Base-by-base conservation (phyloP, 345 rosid genomes). In the Clarkia xantiana region DNA sequence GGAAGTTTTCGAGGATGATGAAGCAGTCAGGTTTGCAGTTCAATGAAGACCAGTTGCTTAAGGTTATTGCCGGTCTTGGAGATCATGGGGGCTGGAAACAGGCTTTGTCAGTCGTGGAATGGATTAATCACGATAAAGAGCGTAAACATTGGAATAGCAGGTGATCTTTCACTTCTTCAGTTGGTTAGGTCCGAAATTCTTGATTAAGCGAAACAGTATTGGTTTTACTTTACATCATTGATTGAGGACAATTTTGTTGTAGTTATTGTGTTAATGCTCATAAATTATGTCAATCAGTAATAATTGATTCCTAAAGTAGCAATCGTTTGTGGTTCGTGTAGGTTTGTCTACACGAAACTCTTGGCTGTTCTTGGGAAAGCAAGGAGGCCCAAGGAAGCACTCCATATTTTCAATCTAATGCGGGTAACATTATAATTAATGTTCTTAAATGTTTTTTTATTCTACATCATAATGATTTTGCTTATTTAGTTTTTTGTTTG, bases 291-390 rank as follows among this genome's bases (percentile, higher is more conserved):
- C 3, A 6, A 23, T 23, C 29, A 23, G 29, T 23, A 2, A 23
- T n/a, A 29, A 29, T 7, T 29, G 13, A 20, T n/a, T 42, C 41
- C 9, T 4, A 49, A 14, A 10, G 18, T 55, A 34, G 4, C 48
- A 14, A 18, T 47, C 41, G 45, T 20, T 64, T 41, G 44, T 12
- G 23, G 20, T 60, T 20, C 49, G 61, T 74, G 68, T 68, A 90
- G 97, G 84, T 90, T 82, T 83, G 97, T 90, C 53, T 83, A 81
- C 74, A 86, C 97, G 50, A 82, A 86, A 61, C 82, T 90, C 48
- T 70, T 90, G 67, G 73, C 94, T 2, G 76, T 86, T 67, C 84
- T 86, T 57, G 87, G 94, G 52, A 80, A 63, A 52, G 77, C 76
- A 20, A 64, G 79, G 65, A 79, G 78, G 76, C 80, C 86, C 8